Evolutionary conservation across 805 yeast genomes (phyloP).

Genomic region (Cyberlindnera saturnus): DNA sequence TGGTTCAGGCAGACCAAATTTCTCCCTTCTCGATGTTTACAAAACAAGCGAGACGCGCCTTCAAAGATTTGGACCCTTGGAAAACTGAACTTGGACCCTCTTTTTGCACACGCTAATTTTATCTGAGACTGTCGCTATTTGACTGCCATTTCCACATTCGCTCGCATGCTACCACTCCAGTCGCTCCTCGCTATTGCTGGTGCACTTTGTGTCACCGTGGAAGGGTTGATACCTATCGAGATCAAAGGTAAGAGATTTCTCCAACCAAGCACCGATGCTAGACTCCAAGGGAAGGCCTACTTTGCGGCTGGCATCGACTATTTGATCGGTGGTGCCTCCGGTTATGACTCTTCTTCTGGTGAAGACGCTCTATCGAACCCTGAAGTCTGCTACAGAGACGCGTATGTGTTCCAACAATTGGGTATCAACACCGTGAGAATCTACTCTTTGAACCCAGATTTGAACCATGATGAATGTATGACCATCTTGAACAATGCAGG

Average conservation of each 20-base stretch:
- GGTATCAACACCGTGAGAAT: conserved; percentile 85
- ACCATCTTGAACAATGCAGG: conserved; percentile 85
- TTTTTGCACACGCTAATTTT: no score
- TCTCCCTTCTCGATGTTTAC: no score
- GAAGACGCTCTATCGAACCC: conserved; percentile 70
- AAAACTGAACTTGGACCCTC: no score
- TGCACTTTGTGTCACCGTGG: background rate
- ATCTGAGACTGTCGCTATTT: background rate
- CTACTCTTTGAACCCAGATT: conserved; percentile 75
- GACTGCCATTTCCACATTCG: background rate
- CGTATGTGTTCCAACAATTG: conserved; percentile 66
- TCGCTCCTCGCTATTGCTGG: conserved; percentile 2
- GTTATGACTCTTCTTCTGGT: conserved; percentile 25
- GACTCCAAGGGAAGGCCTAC: conserved; percentile 54
- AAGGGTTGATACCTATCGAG: conserved; percentile 53
- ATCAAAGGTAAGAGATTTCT: conserved; percentile 54
- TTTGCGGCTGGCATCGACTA: conserved; percentile 85
- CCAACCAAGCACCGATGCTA: conserved; percentile 40
- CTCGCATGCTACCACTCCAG: background rate
- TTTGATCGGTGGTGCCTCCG: conserved; percentile 90
- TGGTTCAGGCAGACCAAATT: no score
- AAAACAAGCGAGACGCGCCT: no score
- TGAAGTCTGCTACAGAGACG: conserved; percentile 72
- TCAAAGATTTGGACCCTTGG: no score
- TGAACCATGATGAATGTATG: conserved; percentile 90